Evolutionary conservation across 768 basidiomycete species (phyloP).

Genomic region (Termitomyces eurrhizus): DNA sequence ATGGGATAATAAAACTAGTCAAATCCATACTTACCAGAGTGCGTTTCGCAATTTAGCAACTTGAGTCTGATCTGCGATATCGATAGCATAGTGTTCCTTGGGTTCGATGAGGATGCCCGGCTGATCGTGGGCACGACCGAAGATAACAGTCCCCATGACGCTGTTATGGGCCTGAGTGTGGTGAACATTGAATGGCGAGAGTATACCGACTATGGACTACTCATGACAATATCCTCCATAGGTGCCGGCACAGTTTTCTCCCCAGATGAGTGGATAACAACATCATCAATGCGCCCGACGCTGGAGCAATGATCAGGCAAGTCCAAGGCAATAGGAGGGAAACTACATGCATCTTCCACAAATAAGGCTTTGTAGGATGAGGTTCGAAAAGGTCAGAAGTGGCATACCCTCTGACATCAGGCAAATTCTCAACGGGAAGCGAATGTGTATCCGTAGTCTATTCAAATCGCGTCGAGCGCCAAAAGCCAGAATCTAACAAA

Average conservation of each 20-base stretch:
- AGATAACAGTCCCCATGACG: slow-evolving; percentile 29
- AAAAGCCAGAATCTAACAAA: neutral
- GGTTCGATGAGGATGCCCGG: slow-evolving; percentile 25
- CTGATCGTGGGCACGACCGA: slow-evolving; percentile 30
- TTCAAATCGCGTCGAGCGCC: neutral
- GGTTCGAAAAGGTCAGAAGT: slow-evolving; percentile 33
- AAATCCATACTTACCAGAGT: slow-evolving; percentile 23
- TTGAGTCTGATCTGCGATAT: slow-evolving; percentile 16
- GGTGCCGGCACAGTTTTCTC: slow-evolving; percentile 33
- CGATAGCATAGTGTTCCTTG: slow-evolving; percentile 15
- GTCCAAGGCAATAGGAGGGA: neutral
- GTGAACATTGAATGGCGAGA: neutral
- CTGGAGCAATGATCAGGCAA: slow-evolving; percentile 15
- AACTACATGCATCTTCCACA: slow-evolving; percentile 30
- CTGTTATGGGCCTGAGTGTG: neutral
- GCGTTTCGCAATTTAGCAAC: slow-evolving; percentile 26
- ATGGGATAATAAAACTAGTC: neutral
- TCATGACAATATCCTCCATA: slow-evolving; percentile 24
- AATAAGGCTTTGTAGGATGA: slow-evolving; percentile 33
- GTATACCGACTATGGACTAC: slow-evolving; percentile 17
- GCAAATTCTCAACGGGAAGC: slow-evolving; percentile 28
- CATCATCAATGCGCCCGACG: slow-evolving; percentile 37
- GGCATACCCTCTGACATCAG: slow-evolving; percentile 31
- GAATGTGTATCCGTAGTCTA: slow-evolving; percentile 25
- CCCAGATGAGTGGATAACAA: slow-evolving; percentile 32